Percentiles rank a stretch among this genome's conserved stretches.
Conservation (phyloP, 129 eudicot genomes). For the Apium graveolens region DNA sequence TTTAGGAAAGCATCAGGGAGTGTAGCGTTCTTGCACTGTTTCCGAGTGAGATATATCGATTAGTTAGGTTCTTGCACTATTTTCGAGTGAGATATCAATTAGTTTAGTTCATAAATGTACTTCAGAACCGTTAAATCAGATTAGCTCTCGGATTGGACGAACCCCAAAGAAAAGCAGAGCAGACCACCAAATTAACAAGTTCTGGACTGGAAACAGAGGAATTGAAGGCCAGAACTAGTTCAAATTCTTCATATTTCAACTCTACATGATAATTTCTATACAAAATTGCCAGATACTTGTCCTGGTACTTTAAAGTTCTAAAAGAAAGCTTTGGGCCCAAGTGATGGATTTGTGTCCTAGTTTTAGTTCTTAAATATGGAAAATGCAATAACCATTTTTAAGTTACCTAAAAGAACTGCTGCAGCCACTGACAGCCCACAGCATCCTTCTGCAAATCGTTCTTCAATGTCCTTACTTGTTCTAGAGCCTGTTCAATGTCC, state of each 20-base stretch:
- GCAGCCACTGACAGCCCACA: slow-evolving; percentile 52
- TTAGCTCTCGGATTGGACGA: neutral
- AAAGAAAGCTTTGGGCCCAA: too few relatives aligned
- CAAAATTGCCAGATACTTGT: neutral
- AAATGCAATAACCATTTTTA: slow-evolving; percentile 6
- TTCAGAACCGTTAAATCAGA: too few relatives aligned
- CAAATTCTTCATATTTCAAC: neutral
- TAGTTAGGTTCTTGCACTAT: too few relatives aligned
- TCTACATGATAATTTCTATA: neutral
- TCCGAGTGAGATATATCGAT: too few relatives aligned
- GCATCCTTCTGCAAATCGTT: slow-evolving; percentile 69
- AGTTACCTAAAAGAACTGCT: slow-evolving; percentile 49
- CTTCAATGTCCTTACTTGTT: slow-evolving; percentile 42
- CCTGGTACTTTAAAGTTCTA: neutral
- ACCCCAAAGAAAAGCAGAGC: neutral
- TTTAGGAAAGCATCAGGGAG: too few relatives aligned
- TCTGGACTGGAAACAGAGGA: neutral
- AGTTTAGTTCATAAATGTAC: too few relatives aligned
- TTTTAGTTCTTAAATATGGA: slow-evolving; percentile 12
- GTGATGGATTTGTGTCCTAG: neutral
- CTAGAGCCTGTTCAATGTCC: slow-evolving; percentile 65
- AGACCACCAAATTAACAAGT: neutral
- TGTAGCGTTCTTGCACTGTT: too few relatives aligned
- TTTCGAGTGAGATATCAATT: too few relatives aligned
- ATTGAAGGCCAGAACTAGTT: neutral